Base-by-base conservation (phyloP, 495 filamentous ascomycete genomes). In the Penicillium riverlandense region DNA sequence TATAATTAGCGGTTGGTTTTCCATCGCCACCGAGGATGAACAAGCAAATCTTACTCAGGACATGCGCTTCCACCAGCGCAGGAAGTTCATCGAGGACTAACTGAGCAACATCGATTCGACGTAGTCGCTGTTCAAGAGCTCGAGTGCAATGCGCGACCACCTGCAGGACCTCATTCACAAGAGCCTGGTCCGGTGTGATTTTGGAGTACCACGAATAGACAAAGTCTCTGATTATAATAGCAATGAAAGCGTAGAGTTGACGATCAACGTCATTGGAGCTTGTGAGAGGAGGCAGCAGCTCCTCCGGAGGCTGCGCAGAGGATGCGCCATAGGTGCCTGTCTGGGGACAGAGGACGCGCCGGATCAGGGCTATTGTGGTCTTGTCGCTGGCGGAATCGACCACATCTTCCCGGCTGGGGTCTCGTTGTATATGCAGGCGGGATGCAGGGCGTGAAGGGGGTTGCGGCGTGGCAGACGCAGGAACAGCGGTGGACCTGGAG, bases 181-280 rank as follows among this genome's bases (percentile, higher is more conserved):
- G 86, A 1, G 76, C 72, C 45, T 89, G 84, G 61, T 98, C 94
- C 4, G 89, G 77, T 2, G 91, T 97, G 58, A 98, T 88, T 55
- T 85, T 88, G 37, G 72, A 74, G 66, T 98, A 98, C 92, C 92
- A 98, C 43, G 81, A 84, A 45, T 88, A 80, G 14, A 97, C 85
- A 61, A 87, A 89, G 49, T 96, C 91, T 54, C 84, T 79, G 40
- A 95, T 75, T 48, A 97, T 79, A 43, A 96, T 82, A 30, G 92
- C 84, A 42, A 98, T 76, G 22, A 97, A 73, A 10, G 88, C 92
- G 58, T 96, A 98, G 28, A 98, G 76, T 60, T 98, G 85, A 46
- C 88, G 66, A 57, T 98, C 92, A 45, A 96, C 79, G 45, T 90
- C 87, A 59, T 96, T 92, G 44, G 85, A 88, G 65, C 87, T 90